phyloP scores from a whole-genome alignment of 2,329 filamentous ascomycete genomes.

The Aspergillus piperis region DNA sequence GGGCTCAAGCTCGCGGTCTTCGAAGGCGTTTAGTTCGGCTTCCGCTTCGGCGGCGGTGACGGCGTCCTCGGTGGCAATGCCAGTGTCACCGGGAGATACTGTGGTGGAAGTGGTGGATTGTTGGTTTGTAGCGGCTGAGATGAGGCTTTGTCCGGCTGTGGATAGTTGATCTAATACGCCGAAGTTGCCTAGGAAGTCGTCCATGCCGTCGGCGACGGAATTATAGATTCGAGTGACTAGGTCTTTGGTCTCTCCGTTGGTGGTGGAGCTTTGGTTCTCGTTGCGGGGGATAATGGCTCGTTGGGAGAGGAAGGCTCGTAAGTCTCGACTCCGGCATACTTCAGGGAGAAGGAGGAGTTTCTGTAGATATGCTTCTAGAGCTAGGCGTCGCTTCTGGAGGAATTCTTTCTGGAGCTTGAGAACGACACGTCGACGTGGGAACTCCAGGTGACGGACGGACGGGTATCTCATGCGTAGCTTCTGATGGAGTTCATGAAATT shows the following conservation, averaged over 20 bases:
- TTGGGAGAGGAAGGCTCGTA: slow-evolving; percentile 88
- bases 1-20: slow-evolving; percentile 83
- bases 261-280: slow-evolving; percentile 54
- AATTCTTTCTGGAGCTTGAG: slow-evolving; percentile 98
- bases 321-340: slow-evolving; percentile 88
- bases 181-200: slow-evolving; percentile 95
- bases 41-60: slow-evolving; percentile 73
- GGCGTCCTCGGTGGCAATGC: slow-evolving; percentile 49
- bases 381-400: slow-evolving; percentile 79
- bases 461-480: slow-evolving; percentile 81
- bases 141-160: slow-evolving; percentile 83
- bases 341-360: slow-evolving; percentile 84
- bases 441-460: slow-evolving; percentile 85
- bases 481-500: slow-evolving; percentile 95
- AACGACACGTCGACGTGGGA: slow-evolving; percentile 86
- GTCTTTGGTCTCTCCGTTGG: slow-evolving; percentile 68
- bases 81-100: slow-evolving; percentile 45
- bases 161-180: slow-evolving; percentile 94
- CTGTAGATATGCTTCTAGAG: slow-evolving; percentile 80
- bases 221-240: slow-evolving; percentile 95
- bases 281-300: slow-evolving; percentile 72
- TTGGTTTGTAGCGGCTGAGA: slow-evolving; percentile 55
- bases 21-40: slow-evolving; percentile 89
- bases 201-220: slow-evolving; percentile 96
- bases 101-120: slow-evolving; percentile 38